Evolutionary conservation across 345 rosid genomes (phyloP).

Genomic region (Populus tremula): DNA sequence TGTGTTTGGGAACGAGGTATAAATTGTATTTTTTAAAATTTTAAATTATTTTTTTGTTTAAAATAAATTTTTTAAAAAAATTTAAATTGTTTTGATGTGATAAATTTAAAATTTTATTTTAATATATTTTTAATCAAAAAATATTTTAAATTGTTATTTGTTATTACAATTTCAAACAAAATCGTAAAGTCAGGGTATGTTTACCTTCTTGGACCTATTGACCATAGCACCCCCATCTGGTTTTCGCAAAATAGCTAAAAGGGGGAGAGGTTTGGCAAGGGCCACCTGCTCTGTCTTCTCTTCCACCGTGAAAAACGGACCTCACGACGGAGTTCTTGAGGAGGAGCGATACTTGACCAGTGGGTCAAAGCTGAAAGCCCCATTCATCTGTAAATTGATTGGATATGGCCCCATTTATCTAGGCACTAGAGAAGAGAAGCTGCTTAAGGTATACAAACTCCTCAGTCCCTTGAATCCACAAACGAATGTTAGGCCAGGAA

Average conservation of each 20-base stretch:
- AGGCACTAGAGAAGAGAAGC: background rate
- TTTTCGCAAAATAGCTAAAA: background rate
- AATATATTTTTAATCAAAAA: too few species aligned
- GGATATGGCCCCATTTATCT: background rate
- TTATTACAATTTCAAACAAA: too few species aligned
- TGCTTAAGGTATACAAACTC: background rate
- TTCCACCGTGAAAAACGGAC: background rate
- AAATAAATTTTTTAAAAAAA: too few species aligned
- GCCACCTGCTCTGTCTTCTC: background rate
- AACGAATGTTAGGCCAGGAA: conserved; percentile 30
- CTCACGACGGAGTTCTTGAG: background rate
- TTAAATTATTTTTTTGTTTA: too few species aligned
- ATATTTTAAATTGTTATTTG: too few species aligned
- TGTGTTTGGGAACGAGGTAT: too few species aligned
- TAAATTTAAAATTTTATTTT: too few species aligned
- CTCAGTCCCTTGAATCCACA: conserved; percentile 15
- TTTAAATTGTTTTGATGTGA: too few species aligned
- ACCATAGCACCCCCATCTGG: conserved; percentile 5
- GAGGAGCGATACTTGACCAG: conserved; percentile 21
- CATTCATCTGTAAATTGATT: background rate
- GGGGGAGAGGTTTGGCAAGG: background rate
- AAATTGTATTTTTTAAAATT: too few species aligned
- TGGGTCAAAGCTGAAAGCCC: background rate
- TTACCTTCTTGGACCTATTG: background rate
- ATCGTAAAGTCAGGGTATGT: conserved; percentile 33